Evolutionary conservation across 1,139 yeast genomes (phyloP).

Genomic region (Yamadazyma atmosphaerica): DNA sequence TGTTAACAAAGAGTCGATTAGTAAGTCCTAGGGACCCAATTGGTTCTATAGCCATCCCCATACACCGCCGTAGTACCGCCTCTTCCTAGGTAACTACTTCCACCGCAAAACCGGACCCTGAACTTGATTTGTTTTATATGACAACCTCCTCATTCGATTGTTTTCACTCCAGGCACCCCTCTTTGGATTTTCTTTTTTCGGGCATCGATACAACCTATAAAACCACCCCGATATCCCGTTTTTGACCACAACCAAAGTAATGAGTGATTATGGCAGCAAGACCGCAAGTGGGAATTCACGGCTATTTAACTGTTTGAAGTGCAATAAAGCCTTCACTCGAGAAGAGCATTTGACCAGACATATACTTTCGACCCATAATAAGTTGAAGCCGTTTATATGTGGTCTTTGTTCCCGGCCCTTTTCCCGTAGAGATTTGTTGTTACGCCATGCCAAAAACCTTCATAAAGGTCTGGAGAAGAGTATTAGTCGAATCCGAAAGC

Average conservation of each 20-base stretch:
- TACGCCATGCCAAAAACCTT: constrained; percentile 91
- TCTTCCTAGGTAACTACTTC: too few relatives aligned
- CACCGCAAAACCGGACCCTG: too few relatives aligned
- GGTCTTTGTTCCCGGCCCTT: constrained; percentile 95
- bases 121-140: too few relatives aligned
- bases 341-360: constrained; percentile 51
- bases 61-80: too few relatives aligned
- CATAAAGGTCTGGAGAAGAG: constrained; percentile 67
- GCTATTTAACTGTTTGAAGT: constrained; percentile 42
- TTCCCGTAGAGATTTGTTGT: constrained; percentile 84
- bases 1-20: too few relatives aligned
- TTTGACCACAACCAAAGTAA: not conserved
- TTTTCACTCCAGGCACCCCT: not conserved
- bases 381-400: constrained; percentile 63
- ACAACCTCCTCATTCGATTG: not conserved
- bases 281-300: constrained; percentile 49
- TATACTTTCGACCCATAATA: constrained; percentile 46
- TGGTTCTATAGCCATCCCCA: too few relatives aligned
- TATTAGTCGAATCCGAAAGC: constrained; percentile 45
- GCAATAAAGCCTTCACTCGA: constrained; percentile 48
- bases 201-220: not conserved
- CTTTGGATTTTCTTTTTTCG: not conserved
- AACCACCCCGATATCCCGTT: not conserved
- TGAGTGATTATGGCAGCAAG: constrained; percentile 41
- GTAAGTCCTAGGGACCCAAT: too few relatives aligned